Percentiles rank a stretch among this genome's conserved stretches.
Conservation (phyloP, 2,329 filamentous ascomycete species). For the Alternaria infectoria region DNA sequence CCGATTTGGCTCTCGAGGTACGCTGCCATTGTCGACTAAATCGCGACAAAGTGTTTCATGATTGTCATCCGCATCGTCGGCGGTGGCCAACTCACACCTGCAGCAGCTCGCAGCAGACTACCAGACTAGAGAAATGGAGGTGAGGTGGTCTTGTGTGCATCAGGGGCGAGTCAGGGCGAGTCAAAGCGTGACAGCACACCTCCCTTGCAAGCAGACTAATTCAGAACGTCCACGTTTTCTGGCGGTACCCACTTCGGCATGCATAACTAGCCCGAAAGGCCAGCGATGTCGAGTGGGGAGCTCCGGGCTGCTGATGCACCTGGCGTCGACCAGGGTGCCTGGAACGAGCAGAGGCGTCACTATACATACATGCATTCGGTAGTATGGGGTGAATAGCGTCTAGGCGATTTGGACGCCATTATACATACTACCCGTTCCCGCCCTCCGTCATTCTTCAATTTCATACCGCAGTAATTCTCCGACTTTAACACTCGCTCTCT, state of each 20-base stretch:
- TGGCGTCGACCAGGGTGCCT: constrained; percentile 37
- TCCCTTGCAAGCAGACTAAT: constrained; percentile 36
- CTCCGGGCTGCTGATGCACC: constrained; percentile 45
- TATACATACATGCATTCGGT: constrained; percentile 34
- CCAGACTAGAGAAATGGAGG: constrained; percentile 33
- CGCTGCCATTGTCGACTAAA: constrained; percentile 20
- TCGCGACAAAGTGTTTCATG: constrained; percentile 19
- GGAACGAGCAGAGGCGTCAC: constrained; percentile 40
- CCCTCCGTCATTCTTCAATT: constrained; percentile 20
- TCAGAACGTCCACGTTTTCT: constrained; percentile 48
- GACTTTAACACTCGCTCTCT: constrained; percentile 15
- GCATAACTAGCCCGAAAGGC: constrained; percentile 38
- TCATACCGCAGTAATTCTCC: constrained; percentile 20
- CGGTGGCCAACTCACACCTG: constrained; percentile 39
- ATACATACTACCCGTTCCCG: constrained; percentile 35
- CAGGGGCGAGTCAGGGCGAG: constrained; percentile 42
- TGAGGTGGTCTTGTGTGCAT: constrained; percentile 34
- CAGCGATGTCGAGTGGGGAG: constrained; percentile 40
- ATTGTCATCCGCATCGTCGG: constrained; percentile 19
- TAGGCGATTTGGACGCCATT: constrained; percentile 39
- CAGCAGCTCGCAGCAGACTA: constrained; percentile 30
- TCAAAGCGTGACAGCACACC: constrained; percentile 50
- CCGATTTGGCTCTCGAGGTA: constrained; percentile 10
- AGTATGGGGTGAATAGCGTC: constrained; percentile 50
- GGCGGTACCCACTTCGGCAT: constrained; percentile 42